Percentiles rank a stretch among this genome's conserved stretches.
Conservation (phyloP, 2,329 filamentous ascomycete species). For the Paracorniculantispora psalliotae region DNA sequence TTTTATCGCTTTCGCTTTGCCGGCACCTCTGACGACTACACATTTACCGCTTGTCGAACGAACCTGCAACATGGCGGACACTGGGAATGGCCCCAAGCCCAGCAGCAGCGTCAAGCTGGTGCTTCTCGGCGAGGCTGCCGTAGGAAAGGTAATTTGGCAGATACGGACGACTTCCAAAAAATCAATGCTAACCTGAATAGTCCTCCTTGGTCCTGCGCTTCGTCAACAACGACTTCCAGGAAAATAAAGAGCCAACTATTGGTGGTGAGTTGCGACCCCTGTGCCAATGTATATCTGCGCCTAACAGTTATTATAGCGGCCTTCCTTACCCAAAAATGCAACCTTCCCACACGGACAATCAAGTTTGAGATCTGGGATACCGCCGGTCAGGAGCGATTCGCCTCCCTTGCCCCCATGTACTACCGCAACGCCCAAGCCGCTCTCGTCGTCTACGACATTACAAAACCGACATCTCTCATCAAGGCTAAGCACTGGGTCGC, state of each 20-base stretch:
- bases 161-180: background rate
- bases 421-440: conserved; percentile 98
- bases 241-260: conserved; percentile 99
- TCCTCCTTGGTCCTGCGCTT: conserved; percentile 96
- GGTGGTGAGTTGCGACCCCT: conserved; percentile 60
- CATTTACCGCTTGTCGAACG: conserved; percentile 1
- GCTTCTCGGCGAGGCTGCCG: conserved; percentile 91
- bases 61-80: conserved; percentile 34
- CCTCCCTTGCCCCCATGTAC: conserved; percentile 96
- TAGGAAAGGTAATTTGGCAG: conserved; percentile 76
- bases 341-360: conserved; percentile 85
- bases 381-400: conserved; percentile 94
- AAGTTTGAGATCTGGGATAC: conserved; percentile 98
- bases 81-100: conserved; percentile 71
- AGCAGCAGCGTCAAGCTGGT: conserved; percentile 99
- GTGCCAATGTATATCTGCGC: background rate
- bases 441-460: conserved; percentile 97
- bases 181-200: conserved; percentile 41
- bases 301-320: conserved; percentile 56
- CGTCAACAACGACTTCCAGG: conserved; percentile 99
- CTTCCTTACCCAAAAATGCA: conserved; percentile 98
- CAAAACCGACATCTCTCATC: conserved; percentile 88
- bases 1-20: background rate
- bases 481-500: conserved; percentile 99
- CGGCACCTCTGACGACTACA: background rate